phyloP scores from a whole-genome alignment of 352 stramenopile species.

The Phytophthora hibernalis region DNA sequence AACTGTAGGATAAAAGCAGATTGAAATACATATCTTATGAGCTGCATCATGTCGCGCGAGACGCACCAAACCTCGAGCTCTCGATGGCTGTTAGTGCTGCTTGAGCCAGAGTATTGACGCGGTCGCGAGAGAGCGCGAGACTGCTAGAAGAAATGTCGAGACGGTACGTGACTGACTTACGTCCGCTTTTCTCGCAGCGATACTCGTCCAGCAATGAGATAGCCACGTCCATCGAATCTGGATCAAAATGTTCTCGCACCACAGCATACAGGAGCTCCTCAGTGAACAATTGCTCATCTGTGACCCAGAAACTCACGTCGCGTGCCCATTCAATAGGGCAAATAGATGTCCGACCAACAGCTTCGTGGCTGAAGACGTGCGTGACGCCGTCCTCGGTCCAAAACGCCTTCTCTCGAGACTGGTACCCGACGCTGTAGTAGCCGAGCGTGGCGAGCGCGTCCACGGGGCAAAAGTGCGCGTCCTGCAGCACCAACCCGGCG shows the following conservation, averaged over 20 bases:
- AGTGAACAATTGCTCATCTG: conserved; percentile 52
- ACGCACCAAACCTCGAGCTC: conserved; percentile 63
- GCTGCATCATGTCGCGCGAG: conserved; percentile 42
- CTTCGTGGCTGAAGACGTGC: conserved; percentile 74
- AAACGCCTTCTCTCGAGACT: conserved; percentile 77
- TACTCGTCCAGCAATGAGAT: conserved; percentile 69
- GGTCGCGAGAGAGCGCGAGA: conserved; percentile 54
- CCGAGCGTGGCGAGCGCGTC: conserved; percentile 60
- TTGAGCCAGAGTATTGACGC: conserved; percentile 54
- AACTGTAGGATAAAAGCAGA: too few relatives aligned
- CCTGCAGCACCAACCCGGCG: conserved; percentile 59
- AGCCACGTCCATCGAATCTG: conserved; percentile 39
- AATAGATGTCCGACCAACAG: conserved; percentile 43
- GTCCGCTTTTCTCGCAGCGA: conserved; percentile 52
- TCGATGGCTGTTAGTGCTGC: conserved; percentile 55
- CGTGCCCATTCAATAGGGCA: conserved; percentile 71
- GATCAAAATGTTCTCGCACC: conserved; percentile 55
- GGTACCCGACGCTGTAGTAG: conserved; percentile 87
- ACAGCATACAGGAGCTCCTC: conserved; percentile 56
- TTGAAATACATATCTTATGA: conserved; percentile 4
- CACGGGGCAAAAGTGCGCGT: conserved; percentile 73
- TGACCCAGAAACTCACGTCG: conserved; percentile 83
- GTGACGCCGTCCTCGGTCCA: conserved; percentile 71
- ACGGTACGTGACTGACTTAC: conserved; percentile 70
- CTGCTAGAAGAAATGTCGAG: conserved; percentile 50